phyloP scores from a whole-genome alignment of 768 basidiomycete genomes.

The Auricularia sp. region DNA sequence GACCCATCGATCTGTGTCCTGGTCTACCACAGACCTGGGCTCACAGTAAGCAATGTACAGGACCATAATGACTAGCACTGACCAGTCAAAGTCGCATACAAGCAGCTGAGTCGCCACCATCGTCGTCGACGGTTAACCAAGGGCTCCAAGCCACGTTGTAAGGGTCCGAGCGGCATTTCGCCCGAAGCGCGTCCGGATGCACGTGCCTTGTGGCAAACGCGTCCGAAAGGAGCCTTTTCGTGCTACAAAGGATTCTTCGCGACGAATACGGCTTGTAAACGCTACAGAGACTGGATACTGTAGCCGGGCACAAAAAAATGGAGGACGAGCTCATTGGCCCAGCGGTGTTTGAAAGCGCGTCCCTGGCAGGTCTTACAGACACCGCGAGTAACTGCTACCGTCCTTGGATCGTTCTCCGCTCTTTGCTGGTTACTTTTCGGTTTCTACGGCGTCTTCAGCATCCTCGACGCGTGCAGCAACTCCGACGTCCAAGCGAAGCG shows the following conservation, averaged over 20 bases:
- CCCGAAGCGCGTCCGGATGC: neutral
- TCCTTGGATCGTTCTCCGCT: neutral
- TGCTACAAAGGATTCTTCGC: too few species aligned
- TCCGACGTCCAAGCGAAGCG: neutral
- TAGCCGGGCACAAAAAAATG: too few species aligned
- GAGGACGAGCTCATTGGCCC: too few species aligned
- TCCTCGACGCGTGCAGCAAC: neutral
- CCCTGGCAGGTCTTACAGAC: too few species aligned
- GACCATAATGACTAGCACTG: constrained; percentile 7
- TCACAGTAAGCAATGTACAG: neutral
- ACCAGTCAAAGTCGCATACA: constrained; percentile 98
- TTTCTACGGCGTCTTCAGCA: neutral
- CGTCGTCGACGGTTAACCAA: neutral
- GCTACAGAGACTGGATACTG: too few species aligned
- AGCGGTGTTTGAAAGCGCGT: too few species aligned
- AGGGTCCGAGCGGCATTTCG: neutral
- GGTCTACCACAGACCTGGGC: constrained; percentile 78
- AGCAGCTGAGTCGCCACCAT: constrained; percentile 49
- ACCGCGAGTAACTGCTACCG: neutral
- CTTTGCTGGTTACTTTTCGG: neutral
- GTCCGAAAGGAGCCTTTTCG: too few species aligned
- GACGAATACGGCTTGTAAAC: too few species aligned
- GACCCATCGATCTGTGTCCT: constrained; percentile 92
- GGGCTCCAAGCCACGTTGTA: neutral
- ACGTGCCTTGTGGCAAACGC: too few species aligned